Conservation (phyloP, 2,329 filamentous ascomycete genomes). For the Alternaria infectoria region DNA sequence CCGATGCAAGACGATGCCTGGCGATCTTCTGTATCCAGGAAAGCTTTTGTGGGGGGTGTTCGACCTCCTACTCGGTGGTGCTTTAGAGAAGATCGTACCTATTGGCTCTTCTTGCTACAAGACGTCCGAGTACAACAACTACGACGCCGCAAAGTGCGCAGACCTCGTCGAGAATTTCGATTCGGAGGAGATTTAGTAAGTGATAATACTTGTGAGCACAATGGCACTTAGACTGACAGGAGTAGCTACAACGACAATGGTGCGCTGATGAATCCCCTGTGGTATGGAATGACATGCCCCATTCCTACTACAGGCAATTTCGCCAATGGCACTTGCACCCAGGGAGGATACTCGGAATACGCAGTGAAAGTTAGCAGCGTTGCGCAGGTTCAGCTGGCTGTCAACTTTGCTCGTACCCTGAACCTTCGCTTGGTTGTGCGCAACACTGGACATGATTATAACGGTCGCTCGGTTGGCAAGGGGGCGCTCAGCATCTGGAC, state of each 20-base stretch:
- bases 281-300: constrained; percentile 37
- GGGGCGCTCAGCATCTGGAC: constrained; percentile 40
- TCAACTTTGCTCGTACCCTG: constrained; percentile 40
- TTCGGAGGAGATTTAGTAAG: constrained; percentile 30
- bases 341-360: constrained; percentile 38
- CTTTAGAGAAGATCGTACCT: constrained; percentile 34
- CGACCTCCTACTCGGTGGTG: constrained; percentile 30
- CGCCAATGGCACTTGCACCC: constrained; percentile 35
- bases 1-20: constrained; percentile 38
- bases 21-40: constrained; percentile 32
- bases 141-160: constrained; percentile 33
- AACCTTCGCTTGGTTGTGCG: constrained; percentile 38
- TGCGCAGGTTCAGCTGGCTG: constrained; percentile 41
- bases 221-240: constrained; percentile 1
- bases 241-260: constrained; percentile 30
- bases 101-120: constrained; percentile 39
- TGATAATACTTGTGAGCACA: neutral
- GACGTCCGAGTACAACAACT: constrained; percentile 36
- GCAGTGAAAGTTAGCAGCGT: constrained; percentile 37
- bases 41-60: constrained; percentile 28
- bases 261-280: constrained; percentile 37
- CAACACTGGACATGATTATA: constrained; percentile 44
- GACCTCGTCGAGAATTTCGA: constrained; percentile 23
- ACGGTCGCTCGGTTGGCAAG: constrained; percentile 36
- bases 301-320: constrained; percentile 22